phyloP scores from a whole-genome alignment of 108 stramenopile genomes.

The Phaeodactylum tricornutum region DNA sequence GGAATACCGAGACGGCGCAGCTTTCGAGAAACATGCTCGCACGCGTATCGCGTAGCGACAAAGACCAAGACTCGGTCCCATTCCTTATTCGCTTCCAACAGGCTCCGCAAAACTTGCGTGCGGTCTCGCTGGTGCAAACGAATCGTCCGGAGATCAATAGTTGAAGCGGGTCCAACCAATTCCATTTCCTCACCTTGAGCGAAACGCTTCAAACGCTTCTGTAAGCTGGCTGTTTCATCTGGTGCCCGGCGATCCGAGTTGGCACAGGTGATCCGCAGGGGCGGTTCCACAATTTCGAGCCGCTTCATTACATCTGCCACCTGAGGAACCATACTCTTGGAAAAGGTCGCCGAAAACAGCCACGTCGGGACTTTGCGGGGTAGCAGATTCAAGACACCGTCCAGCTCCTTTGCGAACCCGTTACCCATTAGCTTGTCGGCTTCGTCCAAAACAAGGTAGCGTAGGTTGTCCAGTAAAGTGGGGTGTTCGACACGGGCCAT shows the following conservation, averaged over 20 bases:
- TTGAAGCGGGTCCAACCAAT: slow-evolving; percentile 47
- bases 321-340: slow-evolving; percentile 79
- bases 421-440: slow-evolving; percentile 82
- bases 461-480: slow-evolving; percentile 27
- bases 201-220: too few species aligned
- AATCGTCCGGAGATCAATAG: too few species aligned
- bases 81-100: too few species aligned
- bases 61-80: slow-evolving; percentile 80
- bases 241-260: slow-evolving; percentile 36
- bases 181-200: slow-evolving; percentile 19
- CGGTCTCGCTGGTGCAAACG: too few species aligned
- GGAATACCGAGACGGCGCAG: slow-evolving; percentile 60
- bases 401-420: too few species aligned
- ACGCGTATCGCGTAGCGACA: slow-evolving; percentile 77
- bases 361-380: slow-evolving; percentile 35
- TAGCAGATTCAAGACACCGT: slow-evolving; percentile 48
- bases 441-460: slow-evolving; percentile 92
- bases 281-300: slow-evolving; percentile 29
- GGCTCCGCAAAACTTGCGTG: too few species aligned
- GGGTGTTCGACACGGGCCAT: slow-evolving; percentile 25
- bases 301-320: slow-evolving; percentile 67
- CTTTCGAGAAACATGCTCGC: slow-evolving; percentile 74
- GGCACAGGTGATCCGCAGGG: slow-evolving; percentile 45
- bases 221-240: too few species aligned
- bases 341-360: slow-evolving; percentile 90